A percentile compares a stretch with the other conserved stretches of the same genome.
These are phyloP conservation scores for Pythium chondricola DNA, from an alignment of 352 stramenopile genomes.

Conservation along the genomic window DNA sequence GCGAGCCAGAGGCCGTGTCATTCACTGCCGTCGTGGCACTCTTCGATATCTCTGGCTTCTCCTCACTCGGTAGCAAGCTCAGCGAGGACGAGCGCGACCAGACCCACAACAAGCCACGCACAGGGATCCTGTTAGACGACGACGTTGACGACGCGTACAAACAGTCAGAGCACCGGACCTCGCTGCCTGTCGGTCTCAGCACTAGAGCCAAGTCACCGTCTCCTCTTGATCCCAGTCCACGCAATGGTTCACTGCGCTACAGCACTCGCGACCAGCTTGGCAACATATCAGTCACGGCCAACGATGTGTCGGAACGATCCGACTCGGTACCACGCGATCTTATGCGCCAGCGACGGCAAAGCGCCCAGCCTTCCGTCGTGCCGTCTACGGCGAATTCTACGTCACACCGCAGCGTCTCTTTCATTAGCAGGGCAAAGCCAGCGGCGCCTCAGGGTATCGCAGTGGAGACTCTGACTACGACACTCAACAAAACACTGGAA, in stretches of 20 bases:
- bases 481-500: slow-evolving; percentile 73
- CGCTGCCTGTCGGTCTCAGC: slow-evolving; percentile 13
- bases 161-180: not conserved
- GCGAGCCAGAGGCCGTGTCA: slow-evolving; percentile 33
- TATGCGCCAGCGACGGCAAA: slow-evolving; percentile 38
- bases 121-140: slow-evolving; percentile 10
- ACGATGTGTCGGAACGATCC: slow-evolving; percentile 11
- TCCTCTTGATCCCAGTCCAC: too few species aligned
- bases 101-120: slow-evolving; percentile 32
- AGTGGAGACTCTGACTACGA: slow-evolving; percentile 66
- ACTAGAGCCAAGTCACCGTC: too few species aligned
- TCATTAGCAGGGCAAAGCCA: slow-evolving; percentile 42
- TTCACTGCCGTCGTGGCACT: slow-evolving; percentile 68
- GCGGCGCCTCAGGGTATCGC: slow-evolving; percentile 49
- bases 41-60: slow-evolving; percentile 87
- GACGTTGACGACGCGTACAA: not conserved
- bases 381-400: not conserved
- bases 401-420: slow-evolving; percentile 22
- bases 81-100: slow-evolving; percentile 49
- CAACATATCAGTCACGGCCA: slow-evolving; percentile 1
- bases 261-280: not conserved
- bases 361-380: slow-evolving; percentile 5
- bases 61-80: slow-evolving; percentile 67
- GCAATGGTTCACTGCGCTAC: not conserved
- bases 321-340: slow-evolving; percentile 23